phyloP scores from a whole-genome alignment of 306 rosid species.

The Cucurbita moschata region DNA sequence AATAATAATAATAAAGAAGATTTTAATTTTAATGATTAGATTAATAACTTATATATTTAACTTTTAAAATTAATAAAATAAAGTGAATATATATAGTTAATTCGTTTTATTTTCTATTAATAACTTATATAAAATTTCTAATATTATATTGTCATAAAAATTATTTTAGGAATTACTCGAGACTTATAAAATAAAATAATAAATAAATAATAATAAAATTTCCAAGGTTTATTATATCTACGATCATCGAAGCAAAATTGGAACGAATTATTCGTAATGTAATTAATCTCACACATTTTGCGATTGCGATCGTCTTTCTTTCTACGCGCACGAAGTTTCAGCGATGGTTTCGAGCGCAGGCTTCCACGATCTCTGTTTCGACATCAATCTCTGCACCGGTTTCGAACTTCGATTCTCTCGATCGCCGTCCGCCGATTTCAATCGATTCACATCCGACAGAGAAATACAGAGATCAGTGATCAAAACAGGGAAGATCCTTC shows the following conservation, averaged over 20 bases:
- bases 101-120: no score
- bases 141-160: no score
- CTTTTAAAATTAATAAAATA: no score
- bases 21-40: no score
- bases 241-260: background rate
- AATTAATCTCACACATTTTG: background rate
- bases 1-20: no score
- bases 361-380: slow-evolving; percentile 78
- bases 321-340: slow-evolving; percentile 33
- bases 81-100: no score
- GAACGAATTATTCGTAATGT: background rate
- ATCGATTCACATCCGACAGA: slow-evolving; percentile 32
- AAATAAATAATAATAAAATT: background rate
- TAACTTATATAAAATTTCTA: no score
- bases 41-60: no score
- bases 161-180: no score
- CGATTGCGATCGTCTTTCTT: background rate
- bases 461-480: slow-evolving; percentile 42
- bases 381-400: slow-evolving; percentile 27
- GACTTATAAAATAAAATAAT: no score
- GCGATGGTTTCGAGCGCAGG: slow-evolving; percentile 77
- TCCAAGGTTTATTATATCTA: background rate
- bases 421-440: slow-evolving; percentile 8
- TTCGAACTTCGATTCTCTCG: slow-evolving; percentile 7
- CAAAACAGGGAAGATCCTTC: slow-evolving; percentile 51